These are phyloP conservation scores for Ophiocordyceps sinensis DNA, from an alignment of 2,329 filamentous ascomycete species.

Conservation along the genomic window DNA sequence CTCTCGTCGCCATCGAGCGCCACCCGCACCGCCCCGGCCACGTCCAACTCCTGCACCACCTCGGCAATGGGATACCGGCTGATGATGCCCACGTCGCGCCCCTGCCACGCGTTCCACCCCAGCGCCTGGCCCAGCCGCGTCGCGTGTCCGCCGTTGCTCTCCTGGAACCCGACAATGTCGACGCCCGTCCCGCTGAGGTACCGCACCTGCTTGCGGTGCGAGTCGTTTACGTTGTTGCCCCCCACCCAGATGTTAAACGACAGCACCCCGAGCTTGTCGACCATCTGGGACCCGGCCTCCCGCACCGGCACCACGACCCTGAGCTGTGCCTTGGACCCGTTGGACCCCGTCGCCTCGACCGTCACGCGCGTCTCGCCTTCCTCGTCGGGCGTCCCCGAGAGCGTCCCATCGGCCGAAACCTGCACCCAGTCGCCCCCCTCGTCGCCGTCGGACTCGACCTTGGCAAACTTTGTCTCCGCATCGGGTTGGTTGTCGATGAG, in stretches of 20 bases:
- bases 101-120: slow-evolving; percentile 23
- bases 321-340: slow-evolving; percentile 11
- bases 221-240: slow-evolving; percentile 19
- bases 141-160: slow-evolving; percentile 16
- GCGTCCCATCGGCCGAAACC: slow-evolving; percentile 15
- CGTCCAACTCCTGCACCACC: slow-evolving; percentile 10
- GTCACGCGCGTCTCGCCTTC: slow-evolving; percentile 9
- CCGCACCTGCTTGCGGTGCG: slow-evolving; percentile 22
- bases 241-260: slow-evolving; percentile 26
- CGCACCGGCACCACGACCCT: slow-evolving; percentile 18
- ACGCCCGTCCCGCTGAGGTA: slow-evolving; percentile 16
- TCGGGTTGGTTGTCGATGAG: slow-evolving; percentile 15
- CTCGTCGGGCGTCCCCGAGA: slow-evolving; percentile 19
- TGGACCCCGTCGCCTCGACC: slow-evolving; percentile 13
- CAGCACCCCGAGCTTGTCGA: slow-evolving; percentile 20
- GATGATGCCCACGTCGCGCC: slow-evolving; percentile 18
- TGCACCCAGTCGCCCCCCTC: slow-evolving; percentile 15
- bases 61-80: slow-evolving; percentile 24
- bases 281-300: slow-evolving; percentile 10
- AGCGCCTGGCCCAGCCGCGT: slow-evolving; percentile 20
- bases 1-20: slow-evolving; percentile 16
- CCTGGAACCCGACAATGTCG: slow-evolving; percentile 24
- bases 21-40: slow-evolving; percentile 18
- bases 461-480: slow-evolving; percentile 13
- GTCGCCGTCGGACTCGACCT: slow-evolving; percentile 2